A percentile compares a stretch with the other conserved stretches of the same genome.
phyloP scores from a whole-genome alignment of 208 protist genomes.

The Trichomonas vaginalis region DNA sequence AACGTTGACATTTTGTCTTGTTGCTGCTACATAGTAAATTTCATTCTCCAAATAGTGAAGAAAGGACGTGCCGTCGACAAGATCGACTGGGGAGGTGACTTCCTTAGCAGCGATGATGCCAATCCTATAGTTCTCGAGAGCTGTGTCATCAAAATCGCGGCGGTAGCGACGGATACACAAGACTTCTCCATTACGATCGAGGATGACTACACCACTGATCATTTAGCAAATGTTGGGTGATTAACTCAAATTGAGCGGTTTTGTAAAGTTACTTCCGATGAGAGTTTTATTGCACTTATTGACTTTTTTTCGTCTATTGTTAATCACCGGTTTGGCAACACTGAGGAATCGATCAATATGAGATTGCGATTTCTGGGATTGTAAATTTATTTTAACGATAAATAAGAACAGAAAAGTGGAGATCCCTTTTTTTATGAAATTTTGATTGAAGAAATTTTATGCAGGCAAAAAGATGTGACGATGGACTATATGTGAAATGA shows the following conservation, averaged over 20 bases:
- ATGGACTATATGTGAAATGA: no score
- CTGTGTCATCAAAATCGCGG: background rate
- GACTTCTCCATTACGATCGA: background rate
- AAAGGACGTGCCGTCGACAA: background rate
- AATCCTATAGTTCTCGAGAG: background rate
- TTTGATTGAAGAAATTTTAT: no score
- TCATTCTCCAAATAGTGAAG: background rate
- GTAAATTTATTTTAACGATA: no score
- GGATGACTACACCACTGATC: background rate
- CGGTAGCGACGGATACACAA: background rate
- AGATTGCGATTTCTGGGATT: no score
- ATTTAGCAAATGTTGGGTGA: background rate
- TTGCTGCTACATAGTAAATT: background rate
- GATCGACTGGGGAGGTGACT: background rate
- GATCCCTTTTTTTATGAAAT: no score
- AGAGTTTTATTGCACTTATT: no score
- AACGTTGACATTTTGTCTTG: background rate
- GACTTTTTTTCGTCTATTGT: no score
- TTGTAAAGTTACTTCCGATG: background rate
- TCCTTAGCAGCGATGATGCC: background rate
- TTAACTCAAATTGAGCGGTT: background rate
- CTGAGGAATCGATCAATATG: no score
- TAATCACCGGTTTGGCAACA: no score
- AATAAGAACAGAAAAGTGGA: no score
- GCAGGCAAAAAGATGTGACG: no score